Evolutionary conservation across 257 asterid genomes (phyloP).

Genomic region (Solanum rostratum): DNA sequence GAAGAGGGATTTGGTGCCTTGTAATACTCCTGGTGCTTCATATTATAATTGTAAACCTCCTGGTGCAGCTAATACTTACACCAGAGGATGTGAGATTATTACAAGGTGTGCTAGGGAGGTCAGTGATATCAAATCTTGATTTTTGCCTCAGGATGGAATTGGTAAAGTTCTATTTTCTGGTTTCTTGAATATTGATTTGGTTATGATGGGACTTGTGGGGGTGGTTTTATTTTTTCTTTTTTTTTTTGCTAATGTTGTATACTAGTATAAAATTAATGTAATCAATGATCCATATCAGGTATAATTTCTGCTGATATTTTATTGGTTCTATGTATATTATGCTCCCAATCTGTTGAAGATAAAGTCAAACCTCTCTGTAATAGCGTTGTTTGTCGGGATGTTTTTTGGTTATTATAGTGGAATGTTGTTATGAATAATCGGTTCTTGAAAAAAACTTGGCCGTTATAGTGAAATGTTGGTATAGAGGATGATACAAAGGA

Average conservation of each 20-base stretch:
- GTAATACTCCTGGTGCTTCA: conserved; percentile 75
- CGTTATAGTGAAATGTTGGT: background rate
- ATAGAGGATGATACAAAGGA: background rate
- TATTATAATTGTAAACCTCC: conserved; percentile 50
- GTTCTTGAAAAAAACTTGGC: background rate
- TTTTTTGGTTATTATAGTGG: background rate
- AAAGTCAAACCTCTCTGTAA: background rate
- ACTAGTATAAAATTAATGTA: background rate
- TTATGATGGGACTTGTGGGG: background rate
- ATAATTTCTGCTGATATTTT: background rate
- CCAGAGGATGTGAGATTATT: conserved; percentile 76
- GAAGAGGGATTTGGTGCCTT: conserved; percentile 70
- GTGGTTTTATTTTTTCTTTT: background rate
- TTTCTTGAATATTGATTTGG: background rate
- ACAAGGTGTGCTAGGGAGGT: conserved; percentile 73
- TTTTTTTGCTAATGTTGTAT: background rate
- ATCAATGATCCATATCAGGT: background rate
- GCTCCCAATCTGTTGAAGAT: background rate
- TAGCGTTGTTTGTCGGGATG: background rate
- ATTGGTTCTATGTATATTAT: background rate
- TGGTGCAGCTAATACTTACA: conserved; percentile 50
- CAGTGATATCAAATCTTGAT: conserved; percentile 3
- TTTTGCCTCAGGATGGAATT: background rate
- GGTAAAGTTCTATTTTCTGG: conserved; percentile 2
- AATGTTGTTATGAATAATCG: background rate